A percentile compares a stretch with the other conserved stretches of the same genome.
These are phyloP conservation scores for Vitis hybrid DNA, from an alignment of 177 flowering plant species.

Conservation along the genomic window DNA sequence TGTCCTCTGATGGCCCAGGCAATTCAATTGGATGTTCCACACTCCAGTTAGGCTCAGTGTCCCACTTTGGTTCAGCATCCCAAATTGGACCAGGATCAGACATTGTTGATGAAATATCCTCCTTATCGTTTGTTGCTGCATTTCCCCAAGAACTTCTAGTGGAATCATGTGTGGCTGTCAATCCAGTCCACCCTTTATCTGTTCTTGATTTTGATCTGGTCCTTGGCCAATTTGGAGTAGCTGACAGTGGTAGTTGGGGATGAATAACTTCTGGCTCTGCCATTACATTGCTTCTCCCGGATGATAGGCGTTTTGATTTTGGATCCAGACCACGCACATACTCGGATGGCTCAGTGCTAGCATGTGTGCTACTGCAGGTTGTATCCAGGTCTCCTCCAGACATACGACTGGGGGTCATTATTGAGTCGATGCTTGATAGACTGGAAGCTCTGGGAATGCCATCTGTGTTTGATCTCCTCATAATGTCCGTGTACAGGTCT, in stretches of 20 bases:
- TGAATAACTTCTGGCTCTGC: slow-evolving; percentile 91
- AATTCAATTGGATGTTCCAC: slow-evolving; percentile 81
- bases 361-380: slow-evolving; percentile 68
- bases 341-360: slow-evolving; percentile 90
- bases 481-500: slow-evolving; percentile 78
- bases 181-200: slow-evolving; percentile 81
- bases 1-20: slow-evolving; percentile 66
- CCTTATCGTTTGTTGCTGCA: slow-evolving; percentile 72
- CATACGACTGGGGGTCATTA: slow-evolving; percentile 88
- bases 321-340: slow-evolving; percentile 90
- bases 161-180: slow-evolving; percentile 62
- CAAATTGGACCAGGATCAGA: slow-evolving; percentile 99
- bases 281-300: slow-evolving; percentile 64
- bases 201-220: slow-evolving; percentile 84
- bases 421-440: slow-evolving; percentile 95
- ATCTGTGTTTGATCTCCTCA: slow-evolving; percentile 73
- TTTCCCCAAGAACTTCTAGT: slow-evolving; percentile 81
- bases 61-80: slow-evolving; percentile 99
- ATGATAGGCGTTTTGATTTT: slow-evolving; percentile 85
- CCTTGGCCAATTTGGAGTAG: slow-evolving; percentile 92
- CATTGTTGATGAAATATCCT: slow-evolving; percentile 94
- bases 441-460: slow-evolving; percentile 97
- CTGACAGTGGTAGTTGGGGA: slow-evolving; percentile 67
- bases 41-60: slow-evolving; percentile 75
- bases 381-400: slow-evolving; percentile 84